These are phyloP conservation scores for Solioccasus polychromus DNA, from an alignment of 768 basidiomycete species.

Conservation along the genomic window DNA sequence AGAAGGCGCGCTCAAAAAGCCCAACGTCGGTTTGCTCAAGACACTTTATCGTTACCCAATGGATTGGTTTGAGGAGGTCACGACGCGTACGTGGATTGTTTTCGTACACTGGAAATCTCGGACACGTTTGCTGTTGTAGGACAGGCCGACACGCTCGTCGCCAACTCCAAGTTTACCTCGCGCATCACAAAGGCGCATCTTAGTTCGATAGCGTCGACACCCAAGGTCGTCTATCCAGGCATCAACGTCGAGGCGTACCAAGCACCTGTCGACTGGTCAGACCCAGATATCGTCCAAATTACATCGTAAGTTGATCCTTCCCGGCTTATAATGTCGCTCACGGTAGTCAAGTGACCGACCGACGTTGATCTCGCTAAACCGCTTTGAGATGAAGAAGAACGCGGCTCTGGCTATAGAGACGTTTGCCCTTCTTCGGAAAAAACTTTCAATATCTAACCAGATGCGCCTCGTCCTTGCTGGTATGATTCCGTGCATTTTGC, in stretches of 20 bases:
- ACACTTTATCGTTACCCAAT: constrained; percentile 81
- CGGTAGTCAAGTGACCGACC: constrained; percentile 50
- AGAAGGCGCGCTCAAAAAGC: constrained; percentile 47
- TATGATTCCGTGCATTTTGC: constrained; percentile 24
- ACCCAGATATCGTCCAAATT: constrained; percentile 53
- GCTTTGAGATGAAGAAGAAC: constrained; percentile 97
- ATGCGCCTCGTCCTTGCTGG: constrained; percentile 81
- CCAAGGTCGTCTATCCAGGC: constrained; percentile 91
- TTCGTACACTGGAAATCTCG: not conserved
- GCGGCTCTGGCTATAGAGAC: constrained; percentile 74
- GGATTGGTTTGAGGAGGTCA: constrained; percentile 86
- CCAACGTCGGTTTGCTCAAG: constrained; percentile 54
- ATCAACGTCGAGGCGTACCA: constrained; percentile 82
- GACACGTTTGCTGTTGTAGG: constrained; percentile 40
- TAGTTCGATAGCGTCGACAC: constrained; percentile 55
- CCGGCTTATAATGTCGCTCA: not conserved
- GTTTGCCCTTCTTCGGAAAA: constrained; percentile 56
- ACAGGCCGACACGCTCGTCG: constrained; percentile 86
- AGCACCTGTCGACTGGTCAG: constrained; percentile 35
- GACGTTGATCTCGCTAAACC: constrained; percentile 85
- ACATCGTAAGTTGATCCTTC: constrained; percentile 45
- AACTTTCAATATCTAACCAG: constrained; percentile 25
- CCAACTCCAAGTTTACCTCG: constrained; percentile 90
- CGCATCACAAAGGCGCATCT: constrained; percentile 77
- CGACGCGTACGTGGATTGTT: constrained; percentile 62